phyloP scores from a whole-genome alignment of 2,329 filamentous ascomycete species.

The Chrysosporium queenslandicum region DNA sequence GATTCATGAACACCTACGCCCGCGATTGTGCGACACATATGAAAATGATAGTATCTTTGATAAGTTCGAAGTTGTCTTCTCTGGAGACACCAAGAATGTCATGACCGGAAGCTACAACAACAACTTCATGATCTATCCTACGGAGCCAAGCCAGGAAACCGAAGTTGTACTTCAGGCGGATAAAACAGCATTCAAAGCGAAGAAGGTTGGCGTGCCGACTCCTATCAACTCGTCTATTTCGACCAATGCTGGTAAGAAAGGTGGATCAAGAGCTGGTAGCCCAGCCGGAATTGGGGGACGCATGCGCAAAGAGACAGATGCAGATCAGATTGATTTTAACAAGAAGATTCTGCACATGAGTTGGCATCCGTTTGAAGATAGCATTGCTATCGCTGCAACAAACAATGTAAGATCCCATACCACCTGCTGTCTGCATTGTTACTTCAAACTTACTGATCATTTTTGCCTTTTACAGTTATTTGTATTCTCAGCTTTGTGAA shows the following conservation, averaged over 20 bases:
- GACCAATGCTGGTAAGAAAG: slow-evolving; percentile 70
- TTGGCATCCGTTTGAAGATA: slow-evolving; percentile 99
- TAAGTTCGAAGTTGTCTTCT: slow-evolving; percentile 99
- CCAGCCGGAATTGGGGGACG: slow-evolving; percentile 79
- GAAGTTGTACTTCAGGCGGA: slow-evolving; percentile 96
- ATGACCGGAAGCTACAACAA: slow-evolving; percentile 99
- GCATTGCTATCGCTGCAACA: slow-evolving; percentile 96
- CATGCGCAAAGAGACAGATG: slow-evolving; percentile 98
- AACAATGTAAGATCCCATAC: slow-evolving; percentile 72
- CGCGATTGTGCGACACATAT: slow-evolving; percentile 91
- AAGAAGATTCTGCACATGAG: slow-evolving; percentile 99
- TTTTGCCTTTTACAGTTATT: slow-evolving; percentile 48
- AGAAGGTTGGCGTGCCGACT: slow-evolving; percentile 96
- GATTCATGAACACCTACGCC: slow-evolving; percentile 92
- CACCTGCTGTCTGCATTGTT: neutral
- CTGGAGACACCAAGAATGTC: slow-evolving; percentile 93
- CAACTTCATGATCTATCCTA: slow-evolving; percentile 99
- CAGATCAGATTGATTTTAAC: slow-evolving; percentile 99
- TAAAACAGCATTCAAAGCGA: slow-evolving; percentile 98
- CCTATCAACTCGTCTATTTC: slow-evolving; percentile 73
- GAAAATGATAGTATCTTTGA: slow-evolving; percentile 99
- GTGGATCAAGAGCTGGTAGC: slow-evolving; percentile 75
- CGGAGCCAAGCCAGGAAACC: slow-evolving; percentile 88
- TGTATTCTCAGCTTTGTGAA: slow-evolving; percentile 65
- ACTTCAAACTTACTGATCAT: slow-evolving; percentile 17